These are phyloP conservation scores for Psidium guajava DNA, from an alignment of 345 rosid genomes.

Conservation along the genomic window DNA sequence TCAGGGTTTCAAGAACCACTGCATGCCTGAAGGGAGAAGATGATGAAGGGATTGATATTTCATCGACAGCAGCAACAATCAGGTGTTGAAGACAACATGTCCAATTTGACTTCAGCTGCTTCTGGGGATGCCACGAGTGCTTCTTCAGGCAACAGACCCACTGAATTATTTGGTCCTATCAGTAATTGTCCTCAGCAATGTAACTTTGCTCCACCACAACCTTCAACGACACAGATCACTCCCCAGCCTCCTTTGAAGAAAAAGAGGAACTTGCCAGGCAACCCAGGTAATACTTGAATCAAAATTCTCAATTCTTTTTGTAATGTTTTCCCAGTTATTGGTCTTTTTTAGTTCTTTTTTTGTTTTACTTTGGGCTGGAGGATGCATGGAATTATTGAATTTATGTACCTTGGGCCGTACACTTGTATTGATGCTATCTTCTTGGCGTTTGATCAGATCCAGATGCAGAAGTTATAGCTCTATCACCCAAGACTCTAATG, in stretches of 20 bases:
- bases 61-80: slow-evolving; percentile 30
- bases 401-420: not conserved
- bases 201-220: slow-evolving; percentile 16
- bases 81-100: slow-evolving; percentile 56
- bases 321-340: not conserved
- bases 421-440: not conserved
- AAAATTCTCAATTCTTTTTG: not conserved
- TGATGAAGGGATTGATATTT: slow-evolving; percentile 43
- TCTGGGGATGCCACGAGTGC: slow-evolving; percentile 1
- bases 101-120: slow-evolving; percentile 56
- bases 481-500: slow-evolving; percentile 68
- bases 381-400: not conserved
- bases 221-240: slow-evolving; percentile 17
- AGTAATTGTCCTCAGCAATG: slow-evolving; percentile 21
- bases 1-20: not conserved
- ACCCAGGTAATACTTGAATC: slow-evolving; percentile 49
- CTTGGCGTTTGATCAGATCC: slow-evolving; percentile 23
- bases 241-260: slow-evolving; percentile 42
- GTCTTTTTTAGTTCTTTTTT: not conserved
- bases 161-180: slow-evolving; percentile 27
- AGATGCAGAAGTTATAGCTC: slow-evolving; percentile 76
- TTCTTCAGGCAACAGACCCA: slow-evolving; percentile 29
- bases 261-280: slow-evolving; percentile 84
- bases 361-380: not conserved
- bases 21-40: slow-evolving; percentile 3